These are phyloP conservation scores for Botrytis pseudocinerea DNA, from an alignment of 2,329 filamentous ascomycete species.

Conservation along the genomic window DNA sequence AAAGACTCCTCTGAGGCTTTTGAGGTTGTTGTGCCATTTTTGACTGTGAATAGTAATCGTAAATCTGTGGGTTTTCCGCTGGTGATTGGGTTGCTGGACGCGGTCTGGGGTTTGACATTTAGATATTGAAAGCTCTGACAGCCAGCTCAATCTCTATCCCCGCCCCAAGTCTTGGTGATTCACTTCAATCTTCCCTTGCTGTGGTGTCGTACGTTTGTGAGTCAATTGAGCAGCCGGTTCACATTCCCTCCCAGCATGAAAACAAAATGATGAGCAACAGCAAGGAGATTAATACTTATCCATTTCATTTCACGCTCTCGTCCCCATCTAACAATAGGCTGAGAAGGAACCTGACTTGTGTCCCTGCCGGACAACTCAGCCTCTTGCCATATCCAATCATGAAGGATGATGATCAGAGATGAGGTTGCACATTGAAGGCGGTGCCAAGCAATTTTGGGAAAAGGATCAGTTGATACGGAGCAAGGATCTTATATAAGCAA, in stretches of 20 bases:
- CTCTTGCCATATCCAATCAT: constrained; percentile 18
- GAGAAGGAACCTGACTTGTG: background rate
- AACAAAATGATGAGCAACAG: background rate
- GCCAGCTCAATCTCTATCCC: background rate
- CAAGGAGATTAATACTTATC: constrained; percentile 13
- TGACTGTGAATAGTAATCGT: background rate
- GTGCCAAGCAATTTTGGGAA: constrained; percentile 13
- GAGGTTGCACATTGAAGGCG: constrained; percentile 13
- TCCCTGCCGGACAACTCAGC: constrained; percentile 7
- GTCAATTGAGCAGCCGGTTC: background rate
- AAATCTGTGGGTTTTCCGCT: background rate
- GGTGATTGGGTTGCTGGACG: background rate
- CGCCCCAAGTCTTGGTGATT: background rate
- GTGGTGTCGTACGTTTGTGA: background rate
- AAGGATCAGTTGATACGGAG: constrained; percentile 1
- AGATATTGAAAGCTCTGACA: background rate
- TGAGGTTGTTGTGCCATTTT: constrained; percentile 12
- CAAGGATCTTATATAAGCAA: constrained; percentile 7
- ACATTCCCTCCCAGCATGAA: background rate
- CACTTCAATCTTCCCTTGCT: background rate
- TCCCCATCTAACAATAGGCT: constrained; percentile 2
- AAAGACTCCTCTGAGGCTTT: constrained; percentile 14
- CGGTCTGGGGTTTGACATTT: background rate
- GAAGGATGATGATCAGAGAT: constrained; percentile 8
- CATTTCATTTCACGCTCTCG: background rate